Conservation (phyloP, 2,329 filamentous ascomycete genomes). For the Bretziella fagacearum region DNA sequence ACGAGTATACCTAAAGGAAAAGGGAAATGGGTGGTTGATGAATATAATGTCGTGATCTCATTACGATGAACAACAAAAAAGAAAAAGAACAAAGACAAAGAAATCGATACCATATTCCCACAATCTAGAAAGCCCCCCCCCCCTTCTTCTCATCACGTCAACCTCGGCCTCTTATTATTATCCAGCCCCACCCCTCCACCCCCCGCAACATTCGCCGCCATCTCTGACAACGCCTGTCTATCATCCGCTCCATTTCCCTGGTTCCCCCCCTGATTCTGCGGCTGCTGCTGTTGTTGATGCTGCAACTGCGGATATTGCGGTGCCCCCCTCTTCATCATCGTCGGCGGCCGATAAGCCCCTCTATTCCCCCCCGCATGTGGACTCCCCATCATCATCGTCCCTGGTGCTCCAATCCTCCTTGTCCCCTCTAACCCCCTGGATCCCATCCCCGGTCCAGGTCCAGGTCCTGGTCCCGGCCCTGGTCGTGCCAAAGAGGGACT, state of each 20-base stretch:
- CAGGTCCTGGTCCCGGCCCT: constrained; percentile 20
- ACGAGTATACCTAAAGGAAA: neutral
- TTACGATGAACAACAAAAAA: neutral
- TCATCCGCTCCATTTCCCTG: constrained; percentile 11
- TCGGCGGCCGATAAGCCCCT: constrained; percentile 36
- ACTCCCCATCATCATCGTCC: constrained; percentile 22
- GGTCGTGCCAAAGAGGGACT: constrained; percentile 19
- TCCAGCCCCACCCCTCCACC: constrained; percentile 16
- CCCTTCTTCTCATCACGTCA: constrained; percentile 19
- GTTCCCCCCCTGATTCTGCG: constrained; percentile 8
- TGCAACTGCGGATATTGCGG: constrained; percentile 18
- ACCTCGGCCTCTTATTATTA: constrained; percentile 35
- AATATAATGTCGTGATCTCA: constrained; percentile 1
- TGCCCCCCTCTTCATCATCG: constrained; percentile 35
- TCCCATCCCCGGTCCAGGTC: constrained; percentile 16
- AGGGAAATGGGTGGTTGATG: neutral
- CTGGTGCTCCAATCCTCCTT: constrained; percentile 40
- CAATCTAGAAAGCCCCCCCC: neutral
- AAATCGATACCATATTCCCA: neutral
- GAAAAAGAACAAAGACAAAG: neutral
- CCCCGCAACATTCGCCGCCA: constrained; percentile 28
- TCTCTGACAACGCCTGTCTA: constrained; percentile 33
- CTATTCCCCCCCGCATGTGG: constrained; percentile 41
- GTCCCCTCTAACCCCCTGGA: constrained; percentile 8
- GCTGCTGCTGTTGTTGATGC: constrained; percentile 16